Base-by-base conservation (phyloP, 257 asterid species). In the Gardenia jasminoides region DNA sequence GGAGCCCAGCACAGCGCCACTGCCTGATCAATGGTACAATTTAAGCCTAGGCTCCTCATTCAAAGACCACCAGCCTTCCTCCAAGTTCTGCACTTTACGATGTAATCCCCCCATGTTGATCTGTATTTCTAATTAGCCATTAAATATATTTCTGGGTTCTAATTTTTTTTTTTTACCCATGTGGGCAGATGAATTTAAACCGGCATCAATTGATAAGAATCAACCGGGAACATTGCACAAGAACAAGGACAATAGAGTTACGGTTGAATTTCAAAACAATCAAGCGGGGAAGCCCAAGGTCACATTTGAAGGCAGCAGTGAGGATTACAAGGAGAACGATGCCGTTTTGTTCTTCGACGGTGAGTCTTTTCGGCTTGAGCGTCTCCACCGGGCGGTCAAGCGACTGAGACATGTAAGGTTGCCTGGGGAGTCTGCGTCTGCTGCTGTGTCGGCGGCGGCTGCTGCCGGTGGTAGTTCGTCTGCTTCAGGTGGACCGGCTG, bases 81-180 rank as follows among this genome's bases (percentile, higher is more conserved):
- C 97, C 88, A 96, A 89, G 85, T 96, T 96, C 95, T 92, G 99
- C 91, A 93, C 97, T 84, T 85, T 96, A 64, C 94, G 99, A 56
- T 96, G 99, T 96, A 90, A 62, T 87, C 41, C 64, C 39, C 28
- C 44, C 70, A 12, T 43, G 59, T 61, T 78, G 26, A 10, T 62
- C 47, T n/a, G 10, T 50, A 56, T n/a, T 46, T 58, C 6, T 48
- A 12, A 24, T 70, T 74, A n/a, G 28, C 6, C 17, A 13, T 22
- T 20, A 10, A 64, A 24, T 6, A 33, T 54, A 61, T 39, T 20
- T 78, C 28, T 81, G 76, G 52, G 39, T 61, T 33, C 7, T 66
- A 2, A 3, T 30, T 44, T 39, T 19, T 46, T 68, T 75, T 30
- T 52, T 59, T 33, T 2, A 48, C 36, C 31, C 58, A 52, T n/a